Conservation (phyloP, 2,329 filamentous ascomycete genomes). For the Zymoseptoria pseudotritici region DNA sequence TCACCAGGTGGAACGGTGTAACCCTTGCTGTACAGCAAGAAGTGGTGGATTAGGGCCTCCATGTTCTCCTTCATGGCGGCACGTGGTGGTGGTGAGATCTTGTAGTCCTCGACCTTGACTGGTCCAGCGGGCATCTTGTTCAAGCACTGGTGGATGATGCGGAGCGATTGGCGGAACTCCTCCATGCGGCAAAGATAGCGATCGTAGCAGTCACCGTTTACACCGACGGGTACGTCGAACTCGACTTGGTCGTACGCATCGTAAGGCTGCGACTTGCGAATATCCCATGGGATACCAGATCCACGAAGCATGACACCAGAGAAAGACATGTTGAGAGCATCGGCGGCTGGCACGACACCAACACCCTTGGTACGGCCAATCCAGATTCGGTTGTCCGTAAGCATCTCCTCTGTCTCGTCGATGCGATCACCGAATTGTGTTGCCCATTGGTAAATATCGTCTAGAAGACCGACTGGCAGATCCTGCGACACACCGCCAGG, state of each 20-base stretch:
- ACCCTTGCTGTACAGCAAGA: conserved; percentile 96
- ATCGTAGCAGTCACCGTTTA: conserved; percentile 98
- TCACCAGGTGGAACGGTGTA: conserved; percentile 95
- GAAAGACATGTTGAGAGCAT: conserved; percentile 96
- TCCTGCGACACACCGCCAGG: conserved; percentile 96
- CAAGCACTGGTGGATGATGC: conserved; percentile 97
- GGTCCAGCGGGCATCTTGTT: conserved; percentile 98
- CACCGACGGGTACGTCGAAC: conserved; percentile 92
- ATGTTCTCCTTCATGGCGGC: conserved; percentile 99
- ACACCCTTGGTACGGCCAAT: conserved; percentile 81
- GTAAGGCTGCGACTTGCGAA: conserved; percentile 94
- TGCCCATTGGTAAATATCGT: conserved; percentile 99
- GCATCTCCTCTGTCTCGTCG: conserved; percentile 96
- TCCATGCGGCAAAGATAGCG: conserved; percentile 99
- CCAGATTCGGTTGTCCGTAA: conserved; percentile 99
- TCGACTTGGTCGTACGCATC: conserved; percentile 97
- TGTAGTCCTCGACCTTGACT: conserved; percentile 96
- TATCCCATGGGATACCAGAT: conserved; percentile 90
- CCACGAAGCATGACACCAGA: conserved; percentile 96
- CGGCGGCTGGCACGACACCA: conserved; percentile 81
- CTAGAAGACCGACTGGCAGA: conserved; percentile 83
- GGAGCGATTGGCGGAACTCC: conserved; percentile 95
- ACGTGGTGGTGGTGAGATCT: conserved; percentile 91
- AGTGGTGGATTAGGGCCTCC: conserved; percentile 99
- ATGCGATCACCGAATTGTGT: conserved; percentile 98